Base-by-base conservation (phyloP, 305 asterid species). In the Coffea humblotiana region DNA sequence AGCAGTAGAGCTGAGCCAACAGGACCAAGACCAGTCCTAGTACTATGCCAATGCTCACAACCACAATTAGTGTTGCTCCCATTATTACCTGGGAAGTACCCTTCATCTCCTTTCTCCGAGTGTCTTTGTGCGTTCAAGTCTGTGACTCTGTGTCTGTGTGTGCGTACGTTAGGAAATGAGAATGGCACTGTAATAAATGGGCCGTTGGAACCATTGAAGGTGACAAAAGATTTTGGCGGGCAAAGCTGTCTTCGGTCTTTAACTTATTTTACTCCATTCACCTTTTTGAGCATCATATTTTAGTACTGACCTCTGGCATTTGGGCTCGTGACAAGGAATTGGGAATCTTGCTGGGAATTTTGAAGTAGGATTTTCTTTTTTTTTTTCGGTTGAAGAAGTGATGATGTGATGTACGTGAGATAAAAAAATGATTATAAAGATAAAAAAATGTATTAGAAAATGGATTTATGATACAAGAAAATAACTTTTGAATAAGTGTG, bases 1-100 rank as follows among this genome's bases (percentile, higher is more conserved):
- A 86, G 80, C 94, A 90, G 81, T 85, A 89, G 77, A 90, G 88
- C 64, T 87, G 88, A 52, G 89, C 91, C 54, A 90, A 78, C 43
- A 90, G 88, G 23, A 90, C 80, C 11, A 90, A 71, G 32, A 90
- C 84, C 2, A 90, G 87, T 80, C 85, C 84, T 49, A 90, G 70
- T 7, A 88, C 81, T 18, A 89, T 73, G 47, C 88, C 91, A n/a
- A 87, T 64, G 73, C 67, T 74, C 45, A 83, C 89, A 16, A 86
- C 88, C 87, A 80, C 78, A 45, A 84, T 79, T 2, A 88, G 45
- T 48, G 84, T 81, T 76, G 89, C 88, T 77, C 86, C 90, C 88
- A 90, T 78, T 56, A 88, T 82, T 51, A 83, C 82, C 81, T 86
- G 88, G 27, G 90, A 78, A 56, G 80, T 43, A 3, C 82, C 87